Evolutionary conservation across 1,284 basidiomycete genomes (phyloP), one percentile per base, ranked within the genome.

Genomic region (Moesziomyces globuligerus): DNA sequence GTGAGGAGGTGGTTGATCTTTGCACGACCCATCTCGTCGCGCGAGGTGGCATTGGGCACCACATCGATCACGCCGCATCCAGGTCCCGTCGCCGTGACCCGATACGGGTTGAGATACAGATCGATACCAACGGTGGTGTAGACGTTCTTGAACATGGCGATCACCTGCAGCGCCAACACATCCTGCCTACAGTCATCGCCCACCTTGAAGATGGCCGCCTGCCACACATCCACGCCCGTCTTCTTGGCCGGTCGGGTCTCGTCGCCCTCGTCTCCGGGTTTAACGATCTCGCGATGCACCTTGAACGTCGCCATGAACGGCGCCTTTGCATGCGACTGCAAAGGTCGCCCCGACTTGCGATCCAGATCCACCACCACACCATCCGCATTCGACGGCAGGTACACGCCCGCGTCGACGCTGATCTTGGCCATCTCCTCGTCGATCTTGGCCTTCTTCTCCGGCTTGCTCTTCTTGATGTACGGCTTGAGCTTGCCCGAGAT

Each of bases 301-400:
- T 95, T 96, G 87, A 99, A 99, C 0, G 96, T 98, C 0, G 96
- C 96, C 96, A 99, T 98, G 85, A 98, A 99, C 0, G 96, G 96
- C 5, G 96, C 94, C 86, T 99, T 99, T 7, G 96, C 96, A 78
- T 98, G 96, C 81, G 91, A 93, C 84, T 99, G 96, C 34, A 99
- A 85, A 2, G 96, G 96, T 23, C 96, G 87, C 1, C 96, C 96
- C 11, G 94, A 96, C 80, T 92, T 93, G 80, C 96, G 92, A 83
- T 98, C 95, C 61, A 99, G 90, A 80, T 98, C 96, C 23, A 98
- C 88, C 8, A 99, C 94, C 32, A 90, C 87, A 44, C 96, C 95
- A 79, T 99, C 96, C 0, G 96, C 95, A 80, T 99, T 98, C 81
- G 92, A 94, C 0, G 96, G 96, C 38, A 99, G 85, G 82, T 99